phyloP scores from a whole-genome alignment of 2,329 filamentous ascomycete genomes.

The Microsporum audouinii region DNA sequence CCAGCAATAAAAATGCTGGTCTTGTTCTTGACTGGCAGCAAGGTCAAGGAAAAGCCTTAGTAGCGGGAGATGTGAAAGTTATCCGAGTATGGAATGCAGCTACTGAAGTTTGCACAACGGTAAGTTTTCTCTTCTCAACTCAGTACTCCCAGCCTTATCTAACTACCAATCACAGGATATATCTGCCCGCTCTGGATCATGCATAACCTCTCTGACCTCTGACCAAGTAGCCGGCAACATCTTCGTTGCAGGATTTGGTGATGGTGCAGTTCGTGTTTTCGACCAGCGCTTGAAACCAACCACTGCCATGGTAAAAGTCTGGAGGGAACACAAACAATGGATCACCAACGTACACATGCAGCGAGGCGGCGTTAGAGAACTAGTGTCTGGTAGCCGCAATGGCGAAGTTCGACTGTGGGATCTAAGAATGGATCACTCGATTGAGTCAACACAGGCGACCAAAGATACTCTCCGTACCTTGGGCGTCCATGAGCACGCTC shows the following conservation, averaged over 20 bases:
- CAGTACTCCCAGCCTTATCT: neutral
- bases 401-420: constrained; percentile 96
- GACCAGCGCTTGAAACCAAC: constrained; percentile 75
- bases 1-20: constrained; percentile 85
- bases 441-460: constrained; percentile 63
- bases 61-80: constrained; percentile 88
- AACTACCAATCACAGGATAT: constrained; percentile 51
- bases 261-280: constrained; percentile 87
- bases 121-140: constrained; percentile 26
- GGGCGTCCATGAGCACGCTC: constrained; percentile 89
- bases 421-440: constrained; percentile 69
- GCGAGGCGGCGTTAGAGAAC: constrained; percentile 80
- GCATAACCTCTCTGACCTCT: constrained; percentile 88
- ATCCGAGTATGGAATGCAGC: constrained; percentile 95
- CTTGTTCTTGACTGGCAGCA: constrained; percentile 99
- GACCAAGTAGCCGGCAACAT: constrained; percentile 97
- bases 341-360: constrained; percentile 95
- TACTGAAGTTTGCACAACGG: constrained; percentile 75
- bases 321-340: constrained; percentile 95
- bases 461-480: constrained; percentile 70
- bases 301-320: constrained; percentile 88
- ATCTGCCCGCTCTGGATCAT: constrained; percentile 83
- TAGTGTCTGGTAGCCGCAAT: constrained; percentile 80
- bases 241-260: constrained; percentile 91
- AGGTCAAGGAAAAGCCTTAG: constrained; percentile 86